These are phyloP conservation scores for Pyracantha coccinea DNA, from an alignment of 331 rosid species.

Conservation along the genomic window DNA sequence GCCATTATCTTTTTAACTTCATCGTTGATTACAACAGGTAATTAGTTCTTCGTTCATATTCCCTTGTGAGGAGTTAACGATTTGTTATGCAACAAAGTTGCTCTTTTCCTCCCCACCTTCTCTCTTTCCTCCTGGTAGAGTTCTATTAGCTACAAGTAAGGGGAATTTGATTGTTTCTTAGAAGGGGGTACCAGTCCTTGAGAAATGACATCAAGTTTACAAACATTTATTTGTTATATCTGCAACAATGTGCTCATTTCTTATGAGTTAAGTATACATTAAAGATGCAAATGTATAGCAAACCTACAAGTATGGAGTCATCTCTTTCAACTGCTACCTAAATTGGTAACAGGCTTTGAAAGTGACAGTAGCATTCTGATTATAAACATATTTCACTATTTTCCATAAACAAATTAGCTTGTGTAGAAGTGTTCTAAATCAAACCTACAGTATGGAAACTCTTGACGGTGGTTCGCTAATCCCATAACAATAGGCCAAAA, in stretches of 20 bases:
- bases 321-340: neutral
- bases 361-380: neutral
- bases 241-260: neutral
- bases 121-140: too few species aligned
- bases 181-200: neutral
- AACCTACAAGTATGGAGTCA: neutral
- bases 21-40: neutral
- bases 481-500: neutral
- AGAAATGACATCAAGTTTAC: neutral
- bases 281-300: neutral
- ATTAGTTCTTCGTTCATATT: neutral
- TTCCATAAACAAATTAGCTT: too few species aligned
- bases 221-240: neutral
- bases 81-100: too few species aligned
- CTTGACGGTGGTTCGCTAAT: neutral
- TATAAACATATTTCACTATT: too few species aligned
- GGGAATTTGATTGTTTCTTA: neutral
- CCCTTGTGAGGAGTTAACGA: neutral
- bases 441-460: neutral
- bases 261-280: neutral
- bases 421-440: neutral
- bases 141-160: neutral
- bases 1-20: neutral
- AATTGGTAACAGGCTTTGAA: neutral
- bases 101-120: too few species aligned